Evolutionary conservation across 176 grass and related monocot species (phyloP).

Genomic region (Ensete glaucum): DNA sequence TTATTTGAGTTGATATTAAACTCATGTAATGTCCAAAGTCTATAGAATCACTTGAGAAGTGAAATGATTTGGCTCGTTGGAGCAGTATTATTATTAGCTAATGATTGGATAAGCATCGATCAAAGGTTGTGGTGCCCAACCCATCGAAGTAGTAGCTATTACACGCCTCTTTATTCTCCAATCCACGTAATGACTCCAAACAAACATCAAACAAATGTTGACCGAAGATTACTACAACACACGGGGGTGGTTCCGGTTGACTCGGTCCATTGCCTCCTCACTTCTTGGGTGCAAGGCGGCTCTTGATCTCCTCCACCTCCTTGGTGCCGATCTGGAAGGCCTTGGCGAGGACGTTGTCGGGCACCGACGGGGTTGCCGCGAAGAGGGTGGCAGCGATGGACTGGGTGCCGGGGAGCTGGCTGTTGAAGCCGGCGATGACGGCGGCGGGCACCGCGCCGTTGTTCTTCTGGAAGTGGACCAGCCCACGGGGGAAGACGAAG

Average conservation of each 20-base stretch:
- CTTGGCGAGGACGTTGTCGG: neutral
- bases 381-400: neutral
- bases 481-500: slow-evolving; percentile 2
- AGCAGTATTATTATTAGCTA: too few species aligned
- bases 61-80: too few species aligned
- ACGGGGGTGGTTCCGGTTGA: neutral
- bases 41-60: too few species aligned
- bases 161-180: too few species aligned
- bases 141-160: too few species aligned
- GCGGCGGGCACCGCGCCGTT: neutral
- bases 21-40: too few species aligned
- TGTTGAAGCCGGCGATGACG: neutral
- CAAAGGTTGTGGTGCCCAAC: too few species aligned
- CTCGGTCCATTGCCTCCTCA: neutral
- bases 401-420: slow-evolving; percentile 3
- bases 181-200: too few species aligned
- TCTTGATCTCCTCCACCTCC: slow-evolving; percentile 3
- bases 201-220: too few species aligned
- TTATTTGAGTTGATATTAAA: too few species aligned
- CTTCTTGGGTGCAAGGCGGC: neutral
- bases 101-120: too few species aligned
- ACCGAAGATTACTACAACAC: too few species aligned
- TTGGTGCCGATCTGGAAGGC: slow-evolving; percentile 6
- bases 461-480: slow-evolving; percentile 8
- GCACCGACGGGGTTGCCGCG: neutral